A percentile compares a stretch with the other conserved stretches of the same genome.
Evolutionary conservation across 129 eudicot genomes (phyloP).

Genomic region (Rutidosis leptorrhynchoides): DNA sequence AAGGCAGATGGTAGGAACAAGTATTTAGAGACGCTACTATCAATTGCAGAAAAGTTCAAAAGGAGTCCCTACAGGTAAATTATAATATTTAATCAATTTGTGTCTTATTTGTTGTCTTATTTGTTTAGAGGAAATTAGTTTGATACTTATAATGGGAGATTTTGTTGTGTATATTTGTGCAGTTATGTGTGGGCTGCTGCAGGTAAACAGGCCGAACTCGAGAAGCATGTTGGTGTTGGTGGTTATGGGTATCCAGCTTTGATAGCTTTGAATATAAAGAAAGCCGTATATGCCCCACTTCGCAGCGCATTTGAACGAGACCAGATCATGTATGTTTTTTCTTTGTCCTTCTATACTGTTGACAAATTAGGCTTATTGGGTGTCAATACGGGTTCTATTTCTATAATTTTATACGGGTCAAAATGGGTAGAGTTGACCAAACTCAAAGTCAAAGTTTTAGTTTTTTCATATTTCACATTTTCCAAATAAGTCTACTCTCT

Average conservation of each 20-base stretch:
- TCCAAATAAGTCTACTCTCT: no score
- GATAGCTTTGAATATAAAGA: slow-evolving; percentile 80
- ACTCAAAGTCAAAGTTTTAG: no score
- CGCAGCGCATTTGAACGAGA: slow-evolving; percentile 75
- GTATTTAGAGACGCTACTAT: slow-evolving; percentile 66
- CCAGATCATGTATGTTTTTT: slow-evolving; percentile 61
- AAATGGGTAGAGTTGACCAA: not conserved
- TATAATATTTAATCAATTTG: no score
- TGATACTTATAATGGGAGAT: not conserved
- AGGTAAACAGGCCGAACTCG: slow-evolving; percentile 90
- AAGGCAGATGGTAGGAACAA: slow-evolving; percentile 96
- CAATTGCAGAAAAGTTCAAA: slow-evolving; percentile 85
- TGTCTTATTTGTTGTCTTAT: not conserved
- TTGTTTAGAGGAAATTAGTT: not conserved
- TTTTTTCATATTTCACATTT: no score
- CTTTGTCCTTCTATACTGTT: not conserved
- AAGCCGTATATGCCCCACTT: slow-evolving; percentile 79
- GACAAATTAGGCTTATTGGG: not conserved
- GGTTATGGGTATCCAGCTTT: slow-evolving; percentile 97
- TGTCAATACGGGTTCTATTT: no score
- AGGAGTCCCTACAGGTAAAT: slow-evolving; percentile 84
- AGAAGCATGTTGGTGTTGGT: slow-evolving; percentile 86
- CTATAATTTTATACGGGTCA: no score
- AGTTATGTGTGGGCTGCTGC: slow-evolving; percentile 96
- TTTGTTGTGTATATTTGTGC: slow-evolving; percentile 22